A percentile compares a stretch with the other conserved stretches of the same genome.
phyloP scores from a whole-genome alignment of 208 protist species.

The Leishmania amazonensis region DNA sequence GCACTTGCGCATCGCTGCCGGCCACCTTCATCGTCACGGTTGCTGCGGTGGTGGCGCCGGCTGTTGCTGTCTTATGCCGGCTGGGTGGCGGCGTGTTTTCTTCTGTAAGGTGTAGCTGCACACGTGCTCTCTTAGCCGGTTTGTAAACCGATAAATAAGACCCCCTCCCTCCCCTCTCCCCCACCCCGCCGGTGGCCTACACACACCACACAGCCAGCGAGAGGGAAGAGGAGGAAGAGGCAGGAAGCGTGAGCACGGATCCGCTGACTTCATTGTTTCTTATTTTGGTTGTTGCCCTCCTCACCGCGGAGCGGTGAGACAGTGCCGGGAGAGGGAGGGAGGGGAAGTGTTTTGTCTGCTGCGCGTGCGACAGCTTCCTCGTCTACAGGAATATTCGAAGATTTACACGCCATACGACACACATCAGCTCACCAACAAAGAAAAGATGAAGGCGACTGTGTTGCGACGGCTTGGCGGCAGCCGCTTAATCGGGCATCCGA shows the following conservation, averaged over 20 bases:
- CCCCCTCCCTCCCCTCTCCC: not conserved
- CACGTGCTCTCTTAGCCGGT: conserved; percentile 36
- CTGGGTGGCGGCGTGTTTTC: not conserved
- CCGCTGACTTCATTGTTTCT: not conserved
- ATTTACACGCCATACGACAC: not conserved
- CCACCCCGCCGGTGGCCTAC: not conserved
- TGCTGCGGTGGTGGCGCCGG: not conserved
- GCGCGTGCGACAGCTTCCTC: not conserved
- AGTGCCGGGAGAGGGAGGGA: not conserved
- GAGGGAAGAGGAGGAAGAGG: not conserved
- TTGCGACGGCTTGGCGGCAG: conserved; percentile 1
- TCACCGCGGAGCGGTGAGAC: not conserved
- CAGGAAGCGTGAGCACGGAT: not conserved
- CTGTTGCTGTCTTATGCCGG: not conserved
- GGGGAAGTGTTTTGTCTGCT: not conserved
- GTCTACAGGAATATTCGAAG: not conserved
- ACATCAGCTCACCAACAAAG: not conserved
- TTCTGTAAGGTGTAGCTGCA: not conserved
- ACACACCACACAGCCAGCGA: not conserved
- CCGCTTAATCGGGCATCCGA: conserved; percentile 5
- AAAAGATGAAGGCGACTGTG: not conserved
- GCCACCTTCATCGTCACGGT: not conserved
- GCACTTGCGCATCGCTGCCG: not conserved
- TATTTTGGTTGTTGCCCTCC: not conserved
- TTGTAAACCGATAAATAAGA: conserved; percentile 56